Base-by-base conservation (phyloP, 305 asterid species). In the Rubia peregrina region DNA sequence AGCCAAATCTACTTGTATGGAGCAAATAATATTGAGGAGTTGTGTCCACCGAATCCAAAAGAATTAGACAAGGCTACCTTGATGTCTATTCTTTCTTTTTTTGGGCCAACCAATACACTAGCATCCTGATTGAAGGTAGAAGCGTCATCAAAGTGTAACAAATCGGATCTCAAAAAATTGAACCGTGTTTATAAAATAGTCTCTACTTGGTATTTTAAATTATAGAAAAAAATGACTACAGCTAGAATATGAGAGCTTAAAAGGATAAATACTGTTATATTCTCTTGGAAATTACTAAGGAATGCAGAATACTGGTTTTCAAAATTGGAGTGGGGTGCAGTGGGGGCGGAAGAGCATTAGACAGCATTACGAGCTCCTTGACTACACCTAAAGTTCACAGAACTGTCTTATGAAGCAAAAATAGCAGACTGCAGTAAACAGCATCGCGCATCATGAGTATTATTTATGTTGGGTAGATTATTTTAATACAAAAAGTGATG, bases 31-130 rank as follows among this genome's bases (percentile, higher is more conserved):
- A 92, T 90, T 19, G 98, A 92, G 11, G 98, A 92, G 75, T 92
- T 92, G 77, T 92, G 98, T 69, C 98, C 98, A 62, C 98, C 98
- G 76, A 92, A 92, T 57, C 98, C 98, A 75, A 92, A 92, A 51
- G 98, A 92, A 78, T 92, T 92, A 30, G 98, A 92, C 83, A 92
- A 68, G 33, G 96, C 98, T 80, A 92, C 96, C 76, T 90, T 92
- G 72, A 92, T 46, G 68, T 84, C 81, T 73, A 92, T 75, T 75
- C 81, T 81, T 79, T 92, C 98, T 77, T 90, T 92, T 55, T 73
- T 85, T 9, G 94, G 80, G 40, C 98, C 95, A 75, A 90, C 92
- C 74, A 92, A 86, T 69, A 90, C 69, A 40, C 51, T 83, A 24
- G 85, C 71, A 76, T 92, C 96, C 98, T 90, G 85, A 65, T 67